These are phyloP conservation scores for Gnomoniopsis sp. DNA, from an alignment of 2,329 filamentous ascomycete genomes.

Conservation along the genomic window DNA sequence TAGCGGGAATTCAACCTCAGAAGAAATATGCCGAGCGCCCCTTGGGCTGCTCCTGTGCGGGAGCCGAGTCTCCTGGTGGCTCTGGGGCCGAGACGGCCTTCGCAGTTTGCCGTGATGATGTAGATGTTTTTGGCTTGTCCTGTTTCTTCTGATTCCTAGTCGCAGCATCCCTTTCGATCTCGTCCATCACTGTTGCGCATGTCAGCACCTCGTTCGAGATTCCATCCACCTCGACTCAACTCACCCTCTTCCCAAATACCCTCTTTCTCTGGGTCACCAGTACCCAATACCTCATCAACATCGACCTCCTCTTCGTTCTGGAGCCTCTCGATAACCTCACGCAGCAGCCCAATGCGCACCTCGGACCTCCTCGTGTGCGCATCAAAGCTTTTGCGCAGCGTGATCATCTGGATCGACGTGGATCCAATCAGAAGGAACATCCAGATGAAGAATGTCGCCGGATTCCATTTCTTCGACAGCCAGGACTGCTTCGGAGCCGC, in stretches of 20 bases:
- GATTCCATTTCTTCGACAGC: slow-evolving; percentile 68
- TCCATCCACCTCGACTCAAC: slow-evolving; percentile 22
- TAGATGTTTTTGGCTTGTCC: slow-evolving; percentile 33
- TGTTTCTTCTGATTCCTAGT: slow-evolving; percentile 44
- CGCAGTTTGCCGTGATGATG: slow-evolving; percentile 20
- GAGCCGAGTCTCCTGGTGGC: slow-evolving; percentile 19
- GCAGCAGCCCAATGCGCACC: slow-evolving; percentile 70
- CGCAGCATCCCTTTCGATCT: slow-evolving; percentile 63
- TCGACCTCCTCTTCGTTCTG: slow-evolving; percentile 75
- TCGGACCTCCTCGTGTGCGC: slow-evolving; percentile 74
- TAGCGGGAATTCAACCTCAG: slow-evolving; percentile 31
- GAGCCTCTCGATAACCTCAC: slow-evolving; percentile 70
- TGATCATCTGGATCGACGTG: slow-evolving; percentile 91
- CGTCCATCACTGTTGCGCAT: slow-evolving; percentile 51
- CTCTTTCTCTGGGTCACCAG: slow-evolving; percentile 72
- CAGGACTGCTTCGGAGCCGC: slow-evolving; percentile 32
- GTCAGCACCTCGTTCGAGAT: neutral
- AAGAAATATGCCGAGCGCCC: slow-evolving; percentile 46
- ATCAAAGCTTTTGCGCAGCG: slow-evolving; percentile 70
- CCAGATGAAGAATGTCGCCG: slow-evolving; percentile 76
- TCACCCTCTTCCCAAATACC: slow-evolving; percentile 83
- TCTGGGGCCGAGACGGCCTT: slow-evolving; percentile 25
- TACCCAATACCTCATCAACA: slow-evolving; percentile 77
- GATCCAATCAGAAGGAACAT: slow-evolving; percentile 88
- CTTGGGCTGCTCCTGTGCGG: slow-evolving; percentile 22